phyloP scores from a whole-genome alignment of 345 rosid genomes.

The Eucalyptus camaldulensis region DNA sequence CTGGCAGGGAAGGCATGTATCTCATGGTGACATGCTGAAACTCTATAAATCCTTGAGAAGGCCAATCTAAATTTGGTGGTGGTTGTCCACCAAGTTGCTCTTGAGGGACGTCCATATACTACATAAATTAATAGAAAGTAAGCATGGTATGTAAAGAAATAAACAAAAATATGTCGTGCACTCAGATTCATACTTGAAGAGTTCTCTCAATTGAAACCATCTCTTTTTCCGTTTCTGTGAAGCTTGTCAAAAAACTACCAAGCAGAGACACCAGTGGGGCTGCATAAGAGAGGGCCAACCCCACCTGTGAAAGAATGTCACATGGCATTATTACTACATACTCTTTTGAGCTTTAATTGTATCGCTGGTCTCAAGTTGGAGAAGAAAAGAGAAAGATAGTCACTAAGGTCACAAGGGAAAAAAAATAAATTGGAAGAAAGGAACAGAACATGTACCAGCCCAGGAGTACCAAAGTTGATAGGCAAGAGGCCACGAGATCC shows the following conservation, averaged over 20 bases:
- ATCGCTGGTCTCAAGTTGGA: neutral
- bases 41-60: conserved; percentile 50
- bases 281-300: conserved; percentile 88
- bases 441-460: conserved; percentile 47
- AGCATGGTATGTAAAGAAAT: neutral
- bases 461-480: conserved; percentile 70
- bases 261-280: conserved; percentile 76
- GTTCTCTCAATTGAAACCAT: conserved; percentile 90
- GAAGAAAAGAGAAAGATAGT: neutral
- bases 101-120: conserved; percentile 92
- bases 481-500: conserved; percentile 60
- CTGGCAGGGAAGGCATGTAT: conserved; percentile 60
- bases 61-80: conserved; percentile 50
- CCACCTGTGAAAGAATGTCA: conserved; percentile 32
- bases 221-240: conserved; percentile 95
- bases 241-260: conserved; percentile 83
- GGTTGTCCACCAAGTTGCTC: conserved; percentile 48
- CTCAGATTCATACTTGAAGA: conserved; percentile 44
- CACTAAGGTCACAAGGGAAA: neutral
- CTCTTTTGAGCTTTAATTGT: neutral
- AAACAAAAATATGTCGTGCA: neutral
- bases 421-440: neutral
- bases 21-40: conserved; percentile 76
- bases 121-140: neutral
- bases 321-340: neutral